These are phyloP conservation scores for Triadica sebifera DNA, from an alignment of 345 rosid genomes.

Conservation along the genomic window DNA sequence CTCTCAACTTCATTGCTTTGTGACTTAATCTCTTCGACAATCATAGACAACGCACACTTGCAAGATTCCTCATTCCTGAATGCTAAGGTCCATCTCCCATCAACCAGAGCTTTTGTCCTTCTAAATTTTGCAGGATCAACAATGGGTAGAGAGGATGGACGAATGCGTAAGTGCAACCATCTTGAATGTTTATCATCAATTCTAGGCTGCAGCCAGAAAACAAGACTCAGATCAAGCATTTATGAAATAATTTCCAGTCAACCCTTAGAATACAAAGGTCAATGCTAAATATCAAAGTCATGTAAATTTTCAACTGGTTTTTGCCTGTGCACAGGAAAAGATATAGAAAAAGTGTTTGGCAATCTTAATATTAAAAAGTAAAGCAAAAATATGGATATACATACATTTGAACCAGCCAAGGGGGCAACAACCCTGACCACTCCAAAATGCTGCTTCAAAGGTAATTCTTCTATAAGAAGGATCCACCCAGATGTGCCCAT, in stretches of 20 bases:
- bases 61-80: constrained; percentile 80
- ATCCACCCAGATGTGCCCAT: constrained; percentile 81
- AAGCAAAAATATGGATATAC: constrained; percentile 18
- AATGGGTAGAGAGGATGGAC: constrained; percentile 69
- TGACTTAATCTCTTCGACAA: constrained; percentile 51
- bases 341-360: neutral
- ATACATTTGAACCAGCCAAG: constrained; percentile 80
- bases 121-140: constrained; percentile 52
- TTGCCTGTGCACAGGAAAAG: neutral
- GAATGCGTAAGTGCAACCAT: constrained; percentile 90
- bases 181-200: constrained; percentile 74
- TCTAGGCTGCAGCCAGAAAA: constrained; percentile 52
- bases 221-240: constrained; percentile 6
- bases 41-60: constrained; percentile 68
- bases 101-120: constrained; percentile 68
- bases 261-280: neutral
- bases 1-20: constrained; percentile 76
- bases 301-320: neutral
- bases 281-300: neutral
- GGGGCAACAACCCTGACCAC: constrained; percentile 78
- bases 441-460: constrained; percentile 59
- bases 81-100: constrained; percentile 96
- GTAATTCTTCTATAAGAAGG: constrained; percentile 73
- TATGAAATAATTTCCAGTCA: neutral
- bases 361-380: constrained; percentile 15